Percentiles rank a stretch among this genome's conserved stretches.
These are phyloP conservation scores for Podospora fimiseda DNA, from an alignment of 495 filamentous ascomycete species.

Conservation along the genomic window DNA sequence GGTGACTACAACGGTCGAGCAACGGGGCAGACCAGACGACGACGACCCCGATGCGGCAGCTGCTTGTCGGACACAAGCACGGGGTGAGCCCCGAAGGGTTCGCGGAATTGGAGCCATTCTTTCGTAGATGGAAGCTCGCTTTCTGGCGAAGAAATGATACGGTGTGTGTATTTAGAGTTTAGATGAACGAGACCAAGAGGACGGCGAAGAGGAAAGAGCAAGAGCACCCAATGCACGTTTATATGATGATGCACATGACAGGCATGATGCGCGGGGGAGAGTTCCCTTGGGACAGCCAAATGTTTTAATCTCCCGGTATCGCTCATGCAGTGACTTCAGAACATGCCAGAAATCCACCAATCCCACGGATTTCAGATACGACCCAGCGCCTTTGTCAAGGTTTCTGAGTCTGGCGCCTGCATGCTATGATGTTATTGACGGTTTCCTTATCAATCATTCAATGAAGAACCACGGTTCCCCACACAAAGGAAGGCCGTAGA, in stretches of 20 bases:
- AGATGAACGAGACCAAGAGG: neutral
- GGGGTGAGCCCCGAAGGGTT: neutral
- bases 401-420: constrained; percentile 19
- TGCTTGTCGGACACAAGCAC: neutral
- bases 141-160: neutral
- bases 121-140: neutral
- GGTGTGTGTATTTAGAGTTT: neutral
- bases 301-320: constrained; percentile 9
- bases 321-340: neutral
- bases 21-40: neutral
- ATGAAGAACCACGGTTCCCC: constrained; percentile 11
- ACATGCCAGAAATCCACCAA: constrained; percentile 12
- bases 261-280: neutral
- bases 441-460: constrained; percentile 21
- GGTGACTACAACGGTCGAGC: neutral
- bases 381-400: constrained; percentile 20
- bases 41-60: neutral
- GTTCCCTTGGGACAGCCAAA: neutral
- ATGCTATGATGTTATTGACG: constrained; percentile 28
- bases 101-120: neutral
- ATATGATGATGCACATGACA: neutral
- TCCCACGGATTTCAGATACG: neutral
- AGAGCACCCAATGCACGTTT: neutral
- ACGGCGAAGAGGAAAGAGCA: neutral
- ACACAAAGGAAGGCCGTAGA: constrained; percentile 24